Percentiles rank a stretch among this genome's conserved stretches.
These are phyloP conservation scores for Monascus ruber DNA, from an alignment of 2,329 filamentous ascomycete genomes.

Conservation along the genomic window DNA sequence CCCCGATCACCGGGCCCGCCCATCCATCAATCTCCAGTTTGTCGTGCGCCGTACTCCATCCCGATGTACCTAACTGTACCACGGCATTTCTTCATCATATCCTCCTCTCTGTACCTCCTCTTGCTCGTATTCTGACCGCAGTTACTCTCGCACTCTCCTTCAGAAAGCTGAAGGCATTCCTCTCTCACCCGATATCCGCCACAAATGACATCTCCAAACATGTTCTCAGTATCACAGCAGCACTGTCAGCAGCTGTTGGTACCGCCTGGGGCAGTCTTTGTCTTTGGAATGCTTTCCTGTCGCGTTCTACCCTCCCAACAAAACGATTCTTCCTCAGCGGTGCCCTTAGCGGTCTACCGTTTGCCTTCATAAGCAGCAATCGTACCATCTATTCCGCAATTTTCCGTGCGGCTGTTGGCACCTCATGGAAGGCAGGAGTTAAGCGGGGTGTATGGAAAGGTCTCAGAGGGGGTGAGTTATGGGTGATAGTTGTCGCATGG, in stretches of 20 bases:
- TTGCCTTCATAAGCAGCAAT: conserved; percentile 54
- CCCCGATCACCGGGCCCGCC: conserved; percentile 68
- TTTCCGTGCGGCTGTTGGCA: conserved; percentile 67
- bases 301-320: conserved; percentile 61
- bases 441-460: conserved; percentile 84
- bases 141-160: conserved; percentile 58
- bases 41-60: conserved; percentile 83
- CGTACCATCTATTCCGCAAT: conserved; percentile 66
- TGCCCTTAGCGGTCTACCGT: conserved; percentile 65
- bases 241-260: conserved; percentile 72
- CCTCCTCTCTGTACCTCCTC: conserved; percentile 66
- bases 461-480: conserved; percentile 69
- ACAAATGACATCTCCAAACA: conserved; percentile 55
- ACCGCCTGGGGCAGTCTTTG: conserved; percentile 84
- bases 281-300: conserved; percentile 71
- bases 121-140: conserved; percentile 60
- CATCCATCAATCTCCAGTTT: conserved; percentile 78
- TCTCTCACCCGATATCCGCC: conserved; percentile 57
- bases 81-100: conserved; percentile 82
- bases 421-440: conserved; percentile 82
- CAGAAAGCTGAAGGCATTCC: conserved; percentile 54
- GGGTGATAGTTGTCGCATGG: conserved; percentile 69
- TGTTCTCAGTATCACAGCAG: conserved; percentile 63
- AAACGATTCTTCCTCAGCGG: conserved; percentile 86
- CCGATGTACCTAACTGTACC: conserved; percentile 73